phyloP scores from a whole-genome alignment of 2,329 filamentous ascomycete species.

The Xylariaceae sp. region DNA sequence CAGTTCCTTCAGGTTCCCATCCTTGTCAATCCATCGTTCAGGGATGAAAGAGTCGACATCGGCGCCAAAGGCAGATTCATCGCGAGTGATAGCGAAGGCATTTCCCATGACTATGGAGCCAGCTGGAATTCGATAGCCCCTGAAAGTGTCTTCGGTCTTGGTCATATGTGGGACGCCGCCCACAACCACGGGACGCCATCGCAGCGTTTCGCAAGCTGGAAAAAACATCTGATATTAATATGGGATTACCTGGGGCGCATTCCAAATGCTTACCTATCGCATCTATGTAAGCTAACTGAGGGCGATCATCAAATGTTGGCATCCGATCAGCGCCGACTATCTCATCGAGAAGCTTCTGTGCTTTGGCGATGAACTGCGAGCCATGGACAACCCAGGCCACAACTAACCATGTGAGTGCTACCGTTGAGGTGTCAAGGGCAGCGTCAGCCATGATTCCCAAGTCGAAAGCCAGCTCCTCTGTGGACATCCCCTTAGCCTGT shows the following conservation, averaged over 20 bases:
- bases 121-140: slow-evolving; percentile 37
- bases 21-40: slow-evolving; percentile 27
- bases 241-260: too few species aligned
- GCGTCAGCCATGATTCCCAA: slow-evolving; percentile 25
- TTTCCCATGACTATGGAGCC: slow-evolving; percentile 40
- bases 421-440: slow-evolving; percentile 28
- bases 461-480: slow-evolving; percentile 9
- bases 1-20: slow-evolving; percentile 20
- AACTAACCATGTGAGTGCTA: slow-evolving; percentile 28
- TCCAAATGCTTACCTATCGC: slow-evolving; percentile 25
- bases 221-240: too few species aligned
- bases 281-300: slow-evolving; percentile 37
- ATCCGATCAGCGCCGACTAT: slow-evolving; percentile 35
- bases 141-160: slow-evolving; percentile 29
- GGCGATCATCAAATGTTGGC: slow-evolving; percentile 34
- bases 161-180: slow-evolving; percentile 36
- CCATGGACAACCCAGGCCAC: slow-evolving; percentile 25
- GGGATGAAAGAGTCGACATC: slow-evolving; percentile 27
- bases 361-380: slow-evolving; percentile 25
- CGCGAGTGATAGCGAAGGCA: slow-evolving; percentile 33
- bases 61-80: slow-evolving; percentile 36
- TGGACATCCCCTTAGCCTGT: slow-evolving; percentile 16
- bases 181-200: slow-evolving; percentile 38
- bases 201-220: slow-evolving; percentile 36
- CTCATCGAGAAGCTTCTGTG: slow-evolving; percentile 36